A percentile compares a stretch with the other conserved stretches of the same genome.
phyloP scores from a whole-genome alignment of 305 asterid genomes.

The Ilex paraguariensis region DNA sequence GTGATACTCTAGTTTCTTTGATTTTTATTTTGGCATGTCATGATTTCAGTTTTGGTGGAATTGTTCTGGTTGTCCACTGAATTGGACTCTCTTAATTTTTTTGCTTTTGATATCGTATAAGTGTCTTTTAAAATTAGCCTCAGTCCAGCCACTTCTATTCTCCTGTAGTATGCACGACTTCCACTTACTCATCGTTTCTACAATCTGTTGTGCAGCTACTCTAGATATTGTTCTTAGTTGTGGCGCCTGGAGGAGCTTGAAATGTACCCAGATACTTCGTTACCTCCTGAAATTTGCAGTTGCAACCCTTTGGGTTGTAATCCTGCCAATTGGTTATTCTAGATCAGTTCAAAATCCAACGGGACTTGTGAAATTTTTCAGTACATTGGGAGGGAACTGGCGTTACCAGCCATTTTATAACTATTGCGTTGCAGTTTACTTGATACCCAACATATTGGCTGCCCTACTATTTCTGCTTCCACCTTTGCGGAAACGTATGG shows the following conservation, averaged over 20 bases:
- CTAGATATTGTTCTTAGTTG: constrained; percentile 79
- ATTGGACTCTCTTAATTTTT: constrained; percentile 2
- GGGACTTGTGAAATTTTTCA: constrained; percentile 73
- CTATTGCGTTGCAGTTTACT: constrained; percentile 81
- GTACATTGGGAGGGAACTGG: constrained; percentile 72
- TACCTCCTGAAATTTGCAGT: constrained; percentile 77
- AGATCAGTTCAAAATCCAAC: constrained; percentile 79
- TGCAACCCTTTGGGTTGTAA: constrained; percentile 87
- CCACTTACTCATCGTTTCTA: constrained; percentile 6
- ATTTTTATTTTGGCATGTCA: constrained; percentile 9
- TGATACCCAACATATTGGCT: constrained; percentile 85
- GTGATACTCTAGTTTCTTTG: background rate
- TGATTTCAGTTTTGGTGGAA: constrained; percentile 1
- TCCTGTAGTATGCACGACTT: background rate
- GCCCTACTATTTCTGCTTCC: constrained; percentile 75
- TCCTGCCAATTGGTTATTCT: constrained; percentile 85
- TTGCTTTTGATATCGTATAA: background rate
- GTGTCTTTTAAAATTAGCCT: too few species aligned
- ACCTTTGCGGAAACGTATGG: constrained; percentile 71
- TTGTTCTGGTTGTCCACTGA: constrained; percentile 1
- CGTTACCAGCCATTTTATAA: constrained; percentile 58
- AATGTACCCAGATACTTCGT: constrained; percentile 72
- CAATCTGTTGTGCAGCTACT: constrained; percentile 59
- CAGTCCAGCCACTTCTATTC: too few species aligned
- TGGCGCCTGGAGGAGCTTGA: constrained; percentile 91